These are phyloP conservation scores for Citrus hindsii DNA, from an alignment of 345 rosid genomes.

Conservation along the genomic window DNA sequence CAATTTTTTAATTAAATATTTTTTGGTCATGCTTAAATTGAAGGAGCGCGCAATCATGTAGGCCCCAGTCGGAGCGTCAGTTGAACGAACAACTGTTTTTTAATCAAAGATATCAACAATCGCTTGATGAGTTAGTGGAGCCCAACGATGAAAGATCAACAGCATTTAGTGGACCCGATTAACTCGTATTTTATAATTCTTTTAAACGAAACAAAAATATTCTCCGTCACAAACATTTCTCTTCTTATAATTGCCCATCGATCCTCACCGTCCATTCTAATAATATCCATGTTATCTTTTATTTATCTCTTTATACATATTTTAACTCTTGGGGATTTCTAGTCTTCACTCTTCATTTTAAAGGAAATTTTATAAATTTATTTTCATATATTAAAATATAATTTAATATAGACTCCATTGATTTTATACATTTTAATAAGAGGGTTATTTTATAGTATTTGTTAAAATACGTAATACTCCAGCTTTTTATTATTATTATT, in stretches of 20 bases:
- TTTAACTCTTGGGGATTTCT: neutral
- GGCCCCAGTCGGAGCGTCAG: neutral
- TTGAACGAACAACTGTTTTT: neutral
- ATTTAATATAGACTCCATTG: neutral
- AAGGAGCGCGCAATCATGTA: neutral
- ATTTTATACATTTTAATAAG: neutral
- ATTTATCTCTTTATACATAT: neutral
- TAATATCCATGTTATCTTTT: neutral
- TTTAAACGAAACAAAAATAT: neutral
- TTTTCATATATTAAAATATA: neutral
- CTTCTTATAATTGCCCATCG: neutral
- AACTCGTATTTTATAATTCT: neutral
- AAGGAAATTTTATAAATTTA: neutral
- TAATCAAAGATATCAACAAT: neutral
- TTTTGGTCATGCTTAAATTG: too few species aligned
- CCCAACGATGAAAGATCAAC: neutral
- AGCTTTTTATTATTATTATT: too few species aligned
- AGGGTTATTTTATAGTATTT: too few species aligned
- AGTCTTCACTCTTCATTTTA: neutral
- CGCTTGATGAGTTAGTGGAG: neutral
- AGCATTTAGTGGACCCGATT: constrained; percentile 1
- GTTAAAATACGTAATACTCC: too few species aligned
- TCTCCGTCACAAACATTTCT: neutral
- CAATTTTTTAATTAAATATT: neutral
- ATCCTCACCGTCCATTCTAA: neutral